Conservation (phyloP, 805 yeast genomes). For the Kodamaea laetipori region DNA sequence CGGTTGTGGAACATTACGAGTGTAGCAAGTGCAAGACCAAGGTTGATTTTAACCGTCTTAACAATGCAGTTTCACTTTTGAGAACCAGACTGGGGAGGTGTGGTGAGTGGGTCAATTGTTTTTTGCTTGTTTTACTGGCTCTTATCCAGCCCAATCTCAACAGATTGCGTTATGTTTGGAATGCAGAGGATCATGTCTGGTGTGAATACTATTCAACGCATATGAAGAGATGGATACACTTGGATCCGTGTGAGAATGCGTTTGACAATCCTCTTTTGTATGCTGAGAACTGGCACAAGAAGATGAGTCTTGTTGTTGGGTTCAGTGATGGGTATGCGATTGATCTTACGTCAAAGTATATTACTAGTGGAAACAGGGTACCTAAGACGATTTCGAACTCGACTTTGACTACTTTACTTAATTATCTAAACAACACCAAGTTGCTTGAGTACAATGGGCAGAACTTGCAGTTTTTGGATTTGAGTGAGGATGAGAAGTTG, state of each 20-base stretch:
- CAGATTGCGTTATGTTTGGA: constrained; percentile 73
- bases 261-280: constrained; percentile 81
- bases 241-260: constrained; percentile 85
- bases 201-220: constrained; percentile 75
- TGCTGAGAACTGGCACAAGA: constrained; percentile 87
- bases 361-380: constrained; percentile 39
- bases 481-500: constrained; percentile 9
- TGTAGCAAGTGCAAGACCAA: constrained; percentile 53
- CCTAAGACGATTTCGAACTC: constrained; percentile 47
- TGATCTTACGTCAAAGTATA: constrained; percentile 74
- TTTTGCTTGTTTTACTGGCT: constrained; percentile 67
- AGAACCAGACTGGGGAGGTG: constrained; percentile 75
- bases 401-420: constrained; percentile 36
- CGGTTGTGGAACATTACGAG: constrained; percentile 61
- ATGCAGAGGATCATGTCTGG: constrained; percentile 95
- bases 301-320: constrained; percentile 86
- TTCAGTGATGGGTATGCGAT: constrained; percentile 58
- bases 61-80: constrained; percentile 63
- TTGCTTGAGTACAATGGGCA: constrained; percentile 13
- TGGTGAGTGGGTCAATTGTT: constrained; percentile 94
- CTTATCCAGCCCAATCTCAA: constrained; percentile 46
- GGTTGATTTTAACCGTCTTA: constrained; percentile 75
- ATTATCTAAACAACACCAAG: constrained; percentile 36
- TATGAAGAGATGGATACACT: constrained; percentile 76
- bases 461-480: neutral